Conservation (phyloP, 768 basidiomycete species). For the Macrocybe gigantea region DNA sequence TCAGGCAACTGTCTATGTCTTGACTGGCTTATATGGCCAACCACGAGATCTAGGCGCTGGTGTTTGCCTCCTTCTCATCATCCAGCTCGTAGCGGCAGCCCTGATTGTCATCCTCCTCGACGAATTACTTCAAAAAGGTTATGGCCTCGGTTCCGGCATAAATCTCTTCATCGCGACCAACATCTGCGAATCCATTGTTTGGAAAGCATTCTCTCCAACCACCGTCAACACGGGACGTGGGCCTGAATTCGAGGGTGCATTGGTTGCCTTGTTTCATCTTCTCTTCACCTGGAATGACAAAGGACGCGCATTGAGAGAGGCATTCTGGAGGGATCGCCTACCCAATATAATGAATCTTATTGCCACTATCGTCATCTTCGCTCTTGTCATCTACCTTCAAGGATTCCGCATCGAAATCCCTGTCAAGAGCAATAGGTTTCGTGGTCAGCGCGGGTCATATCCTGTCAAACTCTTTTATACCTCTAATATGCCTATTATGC, state of each 20-base stretch:
- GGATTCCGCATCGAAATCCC: conserved; percentile 99
- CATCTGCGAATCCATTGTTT: conserved; percentile 98
- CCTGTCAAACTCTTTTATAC: conserved; percentile 99
- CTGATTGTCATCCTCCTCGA: conserved; percentile 98
- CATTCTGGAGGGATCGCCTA: conserved; percentile 95
- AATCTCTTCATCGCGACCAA: conserved; percentile 99
- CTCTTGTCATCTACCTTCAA: conserved; percentile 95
- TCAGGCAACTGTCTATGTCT: conserved; percentile 94
- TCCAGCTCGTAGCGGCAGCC: conserved; percentile 90
- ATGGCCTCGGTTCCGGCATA: conserved; percentile 97
- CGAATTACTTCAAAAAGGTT: conserved; percentile 98
- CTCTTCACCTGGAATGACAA: conserved; percentile 99
- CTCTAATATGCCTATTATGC: conserved; percentile 99
- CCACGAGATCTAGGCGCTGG: conserved; percentile 92
- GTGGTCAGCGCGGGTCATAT: conserved; percentile 93
- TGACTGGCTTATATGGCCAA: conserved; percentile 94
- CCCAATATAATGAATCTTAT: conserved; percentile 98
- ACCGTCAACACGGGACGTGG: conserved; percentile 98
- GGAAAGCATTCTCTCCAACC: conserved; percentile 99
- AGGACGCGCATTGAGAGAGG: conserved; percentile 92
- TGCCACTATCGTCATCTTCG: conserved; percentile 88
- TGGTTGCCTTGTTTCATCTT: conserved; percentile 95
- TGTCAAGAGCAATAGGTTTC: conserved; percentile 93
- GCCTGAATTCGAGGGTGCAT: conserved; percentile 95
- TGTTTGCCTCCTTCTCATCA: conserved; percentile 93